Evolutionary conservation across 345 rosid genomes (phyloP).

Genomic region (Heritiera fomes): DNA sequence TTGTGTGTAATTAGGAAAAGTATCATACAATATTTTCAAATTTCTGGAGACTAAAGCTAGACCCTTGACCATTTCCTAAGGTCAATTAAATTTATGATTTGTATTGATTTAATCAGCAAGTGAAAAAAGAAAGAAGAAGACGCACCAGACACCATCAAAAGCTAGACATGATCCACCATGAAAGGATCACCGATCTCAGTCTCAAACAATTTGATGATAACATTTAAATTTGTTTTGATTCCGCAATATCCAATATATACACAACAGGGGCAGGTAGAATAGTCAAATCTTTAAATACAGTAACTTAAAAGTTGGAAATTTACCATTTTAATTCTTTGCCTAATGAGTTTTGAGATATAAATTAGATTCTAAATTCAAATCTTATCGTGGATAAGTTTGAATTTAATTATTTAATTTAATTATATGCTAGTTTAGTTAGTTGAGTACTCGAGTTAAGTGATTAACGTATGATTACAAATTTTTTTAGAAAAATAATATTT

Average conservation of each 20-base stretch:
- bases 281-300: background rate
- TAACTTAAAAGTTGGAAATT: background rate
- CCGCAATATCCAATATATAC: background rate
- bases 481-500: too few species aligned
- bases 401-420: too few species aligned
- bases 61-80: background rate
- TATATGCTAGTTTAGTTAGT: too few species aligned
- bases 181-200: background rate
- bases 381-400: too few species aligned
- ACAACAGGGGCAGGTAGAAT: background rate
- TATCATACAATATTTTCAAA: background rate
- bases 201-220: too few species aligned
- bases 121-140: background rate
- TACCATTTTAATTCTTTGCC: background rate
- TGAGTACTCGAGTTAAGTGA: too few species aligned
- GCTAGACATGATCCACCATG: background rate
- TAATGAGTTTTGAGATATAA: background rate
- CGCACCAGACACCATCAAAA: background rate
- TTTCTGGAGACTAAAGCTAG: background rate
- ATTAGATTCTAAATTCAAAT: too few species aligned
- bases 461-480: too few species aligned
- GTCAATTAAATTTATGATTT: background rate
- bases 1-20: background rate
- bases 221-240: background rate
- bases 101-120: background rate